A percentile compares a stretch with the other conserved stretches of the same genome.
Conservation (phyloP, 2,329 filamentous ascomycete genomes). For the Fusarium ramigenum region DNA sequence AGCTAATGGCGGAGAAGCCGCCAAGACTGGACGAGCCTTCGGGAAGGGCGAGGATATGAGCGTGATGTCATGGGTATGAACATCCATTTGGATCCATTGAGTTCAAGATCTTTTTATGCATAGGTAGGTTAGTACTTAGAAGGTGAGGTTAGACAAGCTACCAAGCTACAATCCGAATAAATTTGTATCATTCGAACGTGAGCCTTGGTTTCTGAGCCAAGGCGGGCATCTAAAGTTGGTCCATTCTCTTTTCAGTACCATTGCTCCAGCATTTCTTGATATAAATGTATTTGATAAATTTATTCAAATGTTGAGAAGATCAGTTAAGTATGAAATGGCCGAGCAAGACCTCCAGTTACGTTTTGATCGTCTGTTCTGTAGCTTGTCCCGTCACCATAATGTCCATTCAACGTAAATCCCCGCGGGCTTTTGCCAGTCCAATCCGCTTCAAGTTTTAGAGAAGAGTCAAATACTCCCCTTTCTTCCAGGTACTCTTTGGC, state of each 20-base stretch:
- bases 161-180: neutral
- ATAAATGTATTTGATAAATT: neutral
- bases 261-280: neutral
- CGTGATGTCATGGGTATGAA: conserved; percentile 15
- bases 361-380: neutral
- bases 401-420: neutral
- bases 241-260: neutral
- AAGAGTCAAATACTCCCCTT: neutral
- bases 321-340: neutral
- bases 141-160: neutral
- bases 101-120: neutral
- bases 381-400: neutral
- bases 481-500: neutral
- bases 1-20: conserved; percentile 19
- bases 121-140: neutral
- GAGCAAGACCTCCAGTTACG: neutral
- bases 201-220: neutral
- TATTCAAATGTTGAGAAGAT: neutral
- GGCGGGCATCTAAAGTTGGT: neutral
- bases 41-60: neutral
- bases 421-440: neutral
- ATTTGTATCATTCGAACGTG: neutral
- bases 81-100: neutral
- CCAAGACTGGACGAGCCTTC: conserved; percentile 11
- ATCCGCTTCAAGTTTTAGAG: neutral